phyloP scores from a whole-genome alignment of 371 early-diverging fungal genomes.

The Apophysomyces variabilis region DNA sequence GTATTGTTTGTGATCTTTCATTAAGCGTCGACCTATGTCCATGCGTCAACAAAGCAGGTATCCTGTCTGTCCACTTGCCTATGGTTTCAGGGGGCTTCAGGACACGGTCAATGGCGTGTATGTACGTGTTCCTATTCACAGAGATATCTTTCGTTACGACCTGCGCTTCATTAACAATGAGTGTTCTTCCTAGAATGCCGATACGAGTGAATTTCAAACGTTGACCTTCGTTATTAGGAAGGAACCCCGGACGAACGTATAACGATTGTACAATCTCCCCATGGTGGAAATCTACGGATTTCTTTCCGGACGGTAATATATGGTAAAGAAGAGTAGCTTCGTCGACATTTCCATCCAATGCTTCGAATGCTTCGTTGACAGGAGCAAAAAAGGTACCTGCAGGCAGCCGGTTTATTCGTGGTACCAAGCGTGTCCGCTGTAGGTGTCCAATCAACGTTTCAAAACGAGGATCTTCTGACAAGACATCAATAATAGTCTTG shows the following conservation, averaged over 20 bases:
- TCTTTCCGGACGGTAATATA: constrained; percentile 32
- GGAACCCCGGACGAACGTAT: constrained; percentile 40
- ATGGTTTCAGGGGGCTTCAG: constrained; percentile 30
- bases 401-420: constrained; percentile 41
- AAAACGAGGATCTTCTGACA: constrained; percentile 37
- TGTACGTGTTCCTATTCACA: constrained; percentile 37
- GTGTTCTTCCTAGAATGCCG: neutral
- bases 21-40: constrained; percentile 13
- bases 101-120: constrained; percentile 36
- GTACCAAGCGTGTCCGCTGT: constrained; percentile 35
- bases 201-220: constrained; percentile 35
- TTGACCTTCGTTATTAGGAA: constrained; percentile 40
- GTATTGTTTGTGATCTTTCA: neutral
- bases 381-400: constrained; percentile 62
- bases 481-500: constrained; percentile 40
- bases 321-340: constrained; percentile 48
- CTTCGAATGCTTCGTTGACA: constrained; percentile 51
- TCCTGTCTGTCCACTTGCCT: constrained; percentile 18
- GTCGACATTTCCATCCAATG: constrained; percentile 30
- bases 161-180: constrained; percentile 41
- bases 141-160: constrained; percentile 43
- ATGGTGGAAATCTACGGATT: constrained; percentile 30
- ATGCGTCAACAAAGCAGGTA: neutral
- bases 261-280: constrained; percentile 49
- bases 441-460: constrained; percentile 32